Evolutionary conservation across 495 filamentous ascomycete genomes (phyloP).

Genomic region (Astrocystis sublimbata): DNA sequence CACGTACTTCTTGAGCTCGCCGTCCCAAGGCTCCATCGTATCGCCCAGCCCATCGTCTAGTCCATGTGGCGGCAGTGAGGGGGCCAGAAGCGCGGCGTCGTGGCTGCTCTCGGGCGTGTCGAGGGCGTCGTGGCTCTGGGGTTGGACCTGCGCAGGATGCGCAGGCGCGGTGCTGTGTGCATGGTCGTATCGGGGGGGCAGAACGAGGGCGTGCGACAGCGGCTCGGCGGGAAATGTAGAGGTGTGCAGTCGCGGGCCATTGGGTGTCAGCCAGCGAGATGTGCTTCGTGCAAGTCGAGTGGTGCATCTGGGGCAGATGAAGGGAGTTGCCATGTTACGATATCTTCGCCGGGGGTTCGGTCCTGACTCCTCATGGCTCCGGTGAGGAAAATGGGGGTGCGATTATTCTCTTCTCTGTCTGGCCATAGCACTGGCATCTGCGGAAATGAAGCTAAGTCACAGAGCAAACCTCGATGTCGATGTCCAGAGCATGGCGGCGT

Average conservation of each 20-base stretch:
- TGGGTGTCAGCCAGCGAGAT: neutral
- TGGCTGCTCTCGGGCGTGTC: too few species aligned
- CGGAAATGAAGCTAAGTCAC: too few species aligned
- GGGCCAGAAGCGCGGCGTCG: neutral
- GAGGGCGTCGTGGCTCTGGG: neutral
- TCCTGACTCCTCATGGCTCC: conserved; percentile 21
- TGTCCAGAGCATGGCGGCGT: neutral
- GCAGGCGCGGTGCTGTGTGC: neutral
- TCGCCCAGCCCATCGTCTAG: neutral
- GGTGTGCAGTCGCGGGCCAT: neutral
- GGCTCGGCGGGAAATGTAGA: neutral
- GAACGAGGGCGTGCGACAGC: neutral
- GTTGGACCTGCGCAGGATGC: neutral
- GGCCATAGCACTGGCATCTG: neutral
- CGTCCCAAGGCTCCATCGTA: neutral
- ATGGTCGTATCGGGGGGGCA: neutral
- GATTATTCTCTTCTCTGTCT: neutral
- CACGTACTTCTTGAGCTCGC: neutral
- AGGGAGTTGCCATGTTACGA: conserved; percentile 28
- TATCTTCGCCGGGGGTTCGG: conserved; percentile 1
- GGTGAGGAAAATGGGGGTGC: neutral
- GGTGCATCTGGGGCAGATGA: conserved; percentile 30
- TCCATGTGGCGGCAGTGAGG: neutral
- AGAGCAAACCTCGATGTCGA: neutral
- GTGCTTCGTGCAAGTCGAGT: conserved; percentile 15